phyloP scores from a whole-genome alignment of 495 filamentous ascomycete species.

The Peziza echinospora region DNA sequence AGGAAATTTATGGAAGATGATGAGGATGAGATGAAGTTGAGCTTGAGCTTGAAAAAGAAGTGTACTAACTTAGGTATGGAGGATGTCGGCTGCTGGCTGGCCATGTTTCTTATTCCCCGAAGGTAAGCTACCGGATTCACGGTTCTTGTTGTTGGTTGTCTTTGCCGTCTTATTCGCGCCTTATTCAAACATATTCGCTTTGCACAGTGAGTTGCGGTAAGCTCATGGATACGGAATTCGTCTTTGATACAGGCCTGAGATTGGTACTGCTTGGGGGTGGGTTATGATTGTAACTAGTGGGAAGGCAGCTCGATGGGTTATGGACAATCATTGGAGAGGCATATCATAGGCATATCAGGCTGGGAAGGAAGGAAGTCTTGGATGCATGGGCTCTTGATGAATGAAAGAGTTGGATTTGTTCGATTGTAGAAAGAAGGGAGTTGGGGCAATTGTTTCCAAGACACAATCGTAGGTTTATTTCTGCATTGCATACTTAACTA shows the following conservation, averaged over 20 bases:
- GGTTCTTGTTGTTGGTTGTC: background rate
- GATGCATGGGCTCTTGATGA: conserved; percentile 35
- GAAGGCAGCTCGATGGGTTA: conserved; percentile 35
- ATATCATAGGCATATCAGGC: conserved; percentile 46
- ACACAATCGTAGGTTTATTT: conserved; percentile 48
- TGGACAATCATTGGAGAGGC: conserved; percentile 67
- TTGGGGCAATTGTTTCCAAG: conserved; percentile 44
- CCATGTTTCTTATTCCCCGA: background rate
- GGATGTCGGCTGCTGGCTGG: background rate
- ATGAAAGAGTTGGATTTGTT: conserved; percentile 76
- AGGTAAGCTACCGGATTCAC: background rate
- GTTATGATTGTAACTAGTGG: conserved; percentile 43
- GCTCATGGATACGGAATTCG: conserved; percentile 28
- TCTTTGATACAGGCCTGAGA: conserved; percentile 34
- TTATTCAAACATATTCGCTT: conserved; percentile 45
- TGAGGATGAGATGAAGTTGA: no score
- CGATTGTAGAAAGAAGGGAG: conserved; percentile 47
- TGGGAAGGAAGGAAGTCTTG: conserved; percentile 44
- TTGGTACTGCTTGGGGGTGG: conserved; percentile 38
- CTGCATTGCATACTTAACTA: conserved; percentile 24
- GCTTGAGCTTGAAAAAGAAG: background rate
- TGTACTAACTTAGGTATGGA: no score
- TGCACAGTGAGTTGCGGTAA: conserved; percentile 22
- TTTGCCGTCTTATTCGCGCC: conserved; percentile 25
- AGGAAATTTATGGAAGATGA: background rate